Conservation (phyloP, 1,284 basidiomycete species). For the Apiotrichum veenhuisii region DNA sequence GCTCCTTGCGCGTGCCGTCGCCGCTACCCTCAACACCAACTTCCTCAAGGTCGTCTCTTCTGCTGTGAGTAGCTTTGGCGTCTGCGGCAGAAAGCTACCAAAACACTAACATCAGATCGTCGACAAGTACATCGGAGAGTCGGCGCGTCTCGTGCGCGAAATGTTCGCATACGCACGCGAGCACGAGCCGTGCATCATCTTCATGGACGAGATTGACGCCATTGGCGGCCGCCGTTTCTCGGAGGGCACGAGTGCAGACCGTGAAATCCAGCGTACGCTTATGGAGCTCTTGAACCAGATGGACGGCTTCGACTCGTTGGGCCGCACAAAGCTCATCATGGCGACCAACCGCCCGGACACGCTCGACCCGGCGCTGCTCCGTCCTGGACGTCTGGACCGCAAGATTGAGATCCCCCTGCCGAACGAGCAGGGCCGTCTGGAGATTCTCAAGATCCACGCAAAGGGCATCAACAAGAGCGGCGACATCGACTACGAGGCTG, state of each 20-base stretch:
- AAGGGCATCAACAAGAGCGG: conserved; percentile 90
- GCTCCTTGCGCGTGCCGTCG: conserved; percentile 88
- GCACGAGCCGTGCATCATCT: conserved; percentile 84
- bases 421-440: conserved; percentile 88
- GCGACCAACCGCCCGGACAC: conserved; percentile 96
- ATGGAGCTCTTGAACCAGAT: conserved; percentile 99
- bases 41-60: conserved; percentile 98
- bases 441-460: conserved; percentile 97
- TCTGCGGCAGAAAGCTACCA: not conserved
- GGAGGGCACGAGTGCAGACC: conserved; percentile 97
- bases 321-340: conserved; percentile 97
- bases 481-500: conserved; percentile 93
- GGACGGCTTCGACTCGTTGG: conserved; percentile 98
- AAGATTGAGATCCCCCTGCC: conserved; percentile 98
- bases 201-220: conserved; percentile 84
- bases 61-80: conserved; percentile 54
- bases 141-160: conserved; percentile 87
- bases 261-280: conserved; percentile 96
- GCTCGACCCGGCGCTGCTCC: conserved; percentile 91
- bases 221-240: conserved; percentile 93
- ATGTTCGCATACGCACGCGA: conserved; percentile 98
- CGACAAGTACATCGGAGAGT: conserved; percentile 99
- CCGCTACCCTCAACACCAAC: conserved; percentile 91
- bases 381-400: conserved; percentile 91
- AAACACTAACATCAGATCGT: conserved; percentile 60